Conservation (phyloP, 2,329 filamentous ascomycete genomes). For the Fusarium solani-melongenae region DNA sequence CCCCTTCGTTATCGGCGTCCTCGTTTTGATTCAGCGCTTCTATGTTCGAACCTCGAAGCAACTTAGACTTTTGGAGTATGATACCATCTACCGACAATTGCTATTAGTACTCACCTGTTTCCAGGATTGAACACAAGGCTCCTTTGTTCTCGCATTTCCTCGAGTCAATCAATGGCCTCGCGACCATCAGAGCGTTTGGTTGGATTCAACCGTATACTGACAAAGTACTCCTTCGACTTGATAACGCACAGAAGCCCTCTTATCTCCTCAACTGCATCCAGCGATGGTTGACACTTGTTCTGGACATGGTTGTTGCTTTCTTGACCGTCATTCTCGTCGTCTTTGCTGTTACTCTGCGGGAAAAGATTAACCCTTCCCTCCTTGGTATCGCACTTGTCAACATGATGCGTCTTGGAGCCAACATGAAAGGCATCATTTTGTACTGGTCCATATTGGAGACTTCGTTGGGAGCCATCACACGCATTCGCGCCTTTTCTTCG, state of each 20-base stretch:
- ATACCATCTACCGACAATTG: fast-evolving
- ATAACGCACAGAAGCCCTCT: slow-evolving; percentile 62
- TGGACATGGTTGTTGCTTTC: slow-evolving; percentile 62
- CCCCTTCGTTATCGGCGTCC: slow-evolving; percentile 53
- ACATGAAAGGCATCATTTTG: slow-evolving; percentile 43
- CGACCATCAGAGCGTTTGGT: slow-evolving; percentile 53
- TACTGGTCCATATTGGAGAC: slow-evolving; percentile 47
- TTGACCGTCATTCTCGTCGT: slow-evolving; percentile 53
- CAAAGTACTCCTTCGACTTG: slow-evolving; percentile 51
- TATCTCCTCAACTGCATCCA: slow-evolving; percentile 65
- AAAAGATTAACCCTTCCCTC: slow-evolving; percentile 45
- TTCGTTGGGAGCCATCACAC: slow-evolving; percentile 44
- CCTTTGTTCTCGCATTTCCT: slow-evolving; percentile 49
- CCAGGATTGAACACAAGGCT: slow-evolving; percentile 47
- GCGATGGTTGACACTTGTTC: slow-evolving; percentile 62
- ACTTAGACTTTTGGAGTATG: slow-evolving; percentile 61
- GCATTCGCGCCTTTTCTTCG: slow-evolving; percentile 43
- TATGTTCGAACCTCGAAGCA: slow-evolving; percentile 68
- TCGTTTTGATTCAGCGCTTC: slow-evolving; percentile 60
- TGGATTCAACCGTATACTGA: slow-evolving; percentile 52
- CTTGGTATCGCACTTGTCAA: slow-evolving; percentile 53
- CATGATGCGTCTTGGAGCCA: slow-evolving; percentile 43
- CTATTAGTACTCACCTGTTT: neutral
- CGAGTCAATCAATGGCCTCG: slow-evolving; percentile 46
- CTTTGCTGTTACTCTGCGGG: slow-evolving; percentile 53